These are phyloP conservation scores for Sicyos baderoa DNA, from an alignment of 306 rosid genomes.

Conservation along the genomic window DNA sequence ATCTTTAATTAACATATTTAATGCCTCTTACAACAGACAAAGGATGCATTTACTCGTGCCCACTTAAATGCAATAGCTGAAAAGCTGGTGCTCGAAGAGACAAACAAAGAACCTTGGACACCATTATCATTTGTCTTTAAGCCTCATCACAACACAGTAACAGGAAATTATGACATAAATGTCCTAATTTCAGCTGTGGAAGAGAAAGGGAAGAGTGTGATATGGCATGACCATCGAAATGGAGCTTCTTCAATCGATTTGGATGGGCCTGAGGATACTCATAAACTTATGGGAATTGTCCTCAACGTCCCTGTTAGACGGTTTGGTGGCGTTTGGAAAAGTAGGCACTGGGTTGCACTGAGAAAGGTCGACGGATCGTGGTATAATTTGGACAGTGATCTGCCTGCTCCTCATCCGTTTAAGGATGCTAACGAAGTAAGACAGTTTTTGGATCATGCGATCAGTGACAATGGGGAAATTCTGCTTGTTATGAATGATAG, in stretches of 20 bases:
- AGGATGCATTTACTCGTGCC: constrained; percentile 53
- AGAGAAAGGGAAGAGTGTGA: constrained; percentile 61
- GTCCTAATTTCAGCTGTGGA: constrained; percentile 69
- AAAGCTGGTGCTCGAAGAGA: constrained; percentile 46
- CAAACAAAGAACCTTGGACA: constrained; percentile 49
- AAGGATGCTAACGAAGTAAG: constrained; percentile 38
- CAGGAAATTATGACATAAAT: constrained; percentile 89
- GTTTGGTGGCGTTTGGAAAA: constrained; percentile 67
- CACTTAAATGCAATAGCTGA: constrained; percentile 64
- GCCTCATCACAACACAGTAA: constrained; percentile 69
- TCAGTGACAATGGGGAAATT: constrained; percentile 60
- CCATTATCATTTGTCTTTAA: constrained; percentile 52
- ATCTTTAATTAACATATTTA: not conserved
- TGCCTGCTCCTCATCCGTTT: constrained; percentile 47
- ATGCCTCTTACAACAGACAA: constrained; percentile 34
- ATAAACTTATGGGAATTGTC: constrained; percentile 62
- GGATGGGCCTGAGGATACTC: constrained; percentile 45
- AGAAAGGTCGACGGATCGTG: constrained; percentile 57
- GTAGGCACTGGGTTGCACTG: constrained; percentile 79
- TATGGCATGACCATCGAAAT: constrained; percentile 70
- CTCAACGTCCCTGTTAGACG: constrained; percentile 55
- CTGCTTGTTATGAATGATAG: constrained; percentile 64
- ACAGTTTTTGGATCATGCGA: constrained; percentile 49
- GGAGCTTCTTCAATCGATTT: constrained; percentile 59
- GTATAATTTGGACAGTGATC: constrained; percentile 91